Base-by-base conservation (phyloP, 352 stramenopile species). In the Globisporangium camurandrum region DNA sequence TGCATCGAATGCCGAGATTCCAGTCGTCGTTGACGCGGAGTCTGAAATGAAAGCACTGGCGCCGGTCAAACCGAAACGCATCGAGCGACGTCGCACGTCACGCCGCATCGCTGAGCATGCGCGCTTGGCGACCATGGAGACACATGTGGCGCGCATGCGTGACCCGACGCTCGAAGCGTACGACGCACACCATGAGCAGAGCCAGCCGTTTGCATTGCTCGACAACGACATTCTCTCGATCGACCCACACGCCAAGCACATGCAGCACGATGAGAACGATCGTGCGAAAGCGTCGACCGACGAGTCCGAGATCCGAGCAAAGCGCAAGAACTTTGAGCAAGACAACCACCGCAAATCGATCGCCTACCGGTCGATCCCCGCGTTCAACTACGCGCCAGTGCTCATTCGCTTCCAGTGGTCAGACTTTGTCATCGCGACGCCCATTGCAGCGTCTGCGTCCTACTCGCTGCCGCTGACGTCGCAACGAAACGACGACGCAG, bases 381-480 rank as follows among this genome's bases (percentile, higher is more conserved):
- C 73, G 9, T 88, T 88, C 51, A 86, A 86, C 33, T 86, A 86
- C 53, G 61, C 70, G 36, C 71, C 71, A 0, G 64, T 88, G 31
- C 23, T 67, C 12, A 75, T 88, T 49, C 72, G 83, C 31, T 86
- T 88, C 48, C 71, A 88, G 51, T 86, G 76, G 73, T 86, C 73
- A 0, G 73, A 85, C 44, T 88, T 88, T 31, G 73, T 88, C 8
- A 66, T 88, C 16, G 76, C 76, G 5, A 75, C 57, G 5, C 71
- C 75, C 0, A 73, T 85, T 34, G 30, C 30, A 8, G n/a, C n/a
- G n/a, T n/a, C n/a, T n/a, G n/a, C n/a, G n/a, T n/a, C n/a, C n/a
- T n/a, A n/a, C n/a, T n/a, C n/a, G n/a, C 30, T 34, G 30, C 17
- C 28, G 1, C 20, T 19, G 2, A n/a, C n/a, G n/a, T n/a, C n/a